Conservation (phyloP, 208 protist species). For the Wallacemonas sp. region DNA sequence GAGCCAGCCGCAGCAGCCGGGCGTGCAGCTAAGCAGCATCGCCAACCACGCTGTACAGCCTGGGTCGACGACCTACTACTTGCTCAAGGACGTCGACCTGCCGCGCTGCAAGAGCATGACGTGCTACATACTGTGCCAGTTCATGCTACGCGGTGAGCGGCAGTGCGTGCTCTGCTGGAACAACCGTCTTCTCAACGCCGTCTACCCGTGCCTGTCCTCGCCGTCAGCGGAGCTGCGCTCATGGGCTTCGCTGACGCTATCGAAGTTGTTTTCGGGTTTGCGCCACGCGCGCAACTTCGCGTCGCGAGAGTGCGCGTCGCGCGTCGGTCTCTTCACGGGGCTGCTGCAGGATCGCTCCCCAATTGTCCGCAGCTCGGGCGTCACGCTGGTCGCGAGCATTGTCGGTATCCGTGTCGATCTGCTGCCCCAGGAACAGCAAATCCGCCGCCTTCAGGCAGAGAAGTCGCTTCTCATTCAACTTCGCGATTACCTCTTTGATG, state of each 20-base stretch:
- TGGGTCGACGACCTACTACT: slow-evolving; percentile 50
- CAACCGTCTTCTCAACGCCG: slow-evolving; percentile 72
- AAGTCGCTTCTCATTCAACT: slow-evolving; percentile 84
- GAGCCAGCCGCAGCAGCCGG: neutral
- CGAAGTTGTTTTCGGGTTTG: slow-evolving; percentile 64
- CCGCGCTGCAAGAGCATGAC: slow-evolving; percentile 86
- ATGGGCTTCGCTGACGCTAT: slow-evolving; percentile 81
- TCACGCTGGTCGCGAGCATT: slow-evolving; percentile 79
- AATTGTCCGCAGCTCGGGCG: slow-evolving; percentile 85
- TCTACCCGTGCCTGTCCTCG: slow-evolving; percentile 62
- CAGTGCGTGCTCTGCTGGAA: slow-evolving; percentile 82
- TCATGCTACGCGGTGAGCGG: slow-evolving; percentile 56
- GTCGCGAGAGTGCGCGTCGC: slow-evolving; percentile 72
- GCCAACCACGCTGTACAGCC: slow-evolving; percentile 54
- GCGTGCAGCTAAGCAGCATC: slow-evolving; percentile 20
- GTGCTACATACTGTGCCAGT: slow-evolving; percentile 93
- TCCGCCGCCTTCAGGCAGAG: slow-evolving; percentile 82
- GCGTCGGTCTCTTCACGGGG: slow-evolving; percentile 65
- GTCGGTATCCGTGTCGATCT: slow-evolving; percentile 62
- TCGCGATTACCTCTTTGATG: slow-evolving; percentile 74
- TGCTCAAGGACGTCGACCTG: slow-evolving; percentile 67
- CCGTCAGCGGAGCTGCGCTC: slow-evolving; percentile 64
- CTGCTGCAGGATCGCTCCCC: slow-evolving; percentile 83
- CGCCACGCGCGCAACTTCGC: slow-evolving; percentile 76
- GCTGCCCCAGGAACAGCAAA: slow-evolving; percentile 50